Evolutionary conservation across 257 asterid species (phyloP).

Genomic region (Capsicum baccatum): DNA sequence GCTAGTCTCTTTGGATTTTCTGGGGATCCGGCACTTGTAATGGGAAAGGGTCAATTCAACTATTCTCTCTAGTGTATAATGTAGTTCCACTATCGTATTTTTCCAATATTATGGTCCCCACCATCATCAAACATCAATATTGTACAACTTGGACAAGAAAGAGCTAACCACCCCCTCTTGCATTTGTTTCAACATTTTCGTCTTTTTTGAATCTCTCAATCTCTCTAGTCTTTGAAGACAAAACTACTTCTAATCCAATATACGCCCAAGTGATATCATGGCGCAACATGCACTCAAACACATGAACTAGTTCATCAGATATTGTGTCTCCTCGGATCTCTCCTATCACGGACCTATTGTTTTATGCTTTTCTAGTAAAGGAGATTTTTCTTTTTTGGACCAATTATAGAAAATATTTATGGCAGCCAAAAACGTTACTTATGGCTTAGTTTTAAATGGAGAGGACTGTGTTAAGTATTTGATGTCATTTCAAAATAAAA

Average conservation of each 20-base stretch:
- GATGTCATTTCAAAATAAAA: slow-evolving; percentile 14
- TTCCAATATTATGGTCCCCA: slow-evolving; percentile 34
- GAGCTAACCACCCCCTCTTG: neutral
- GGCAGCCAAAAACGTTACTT: neutral
- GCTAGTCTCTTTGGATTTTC: slow-evolving; percentile 18
- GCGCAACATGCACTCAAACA: slow-evolving; percentile 26
- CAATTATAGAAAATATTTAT: neutral
- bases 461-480: slow-evolving; percentile 5
- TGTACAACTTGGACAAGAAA: slow-evolving; percentile 30
- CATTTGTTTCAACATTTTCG: slow-evolving; percentile 11
- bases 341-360: neutral
- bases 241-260: slow-evolving; percentile 26
- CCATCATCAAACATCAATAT: slow-evolving; percentile 26
- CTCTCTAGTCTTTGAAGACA: slow-evolving; percentile 9
- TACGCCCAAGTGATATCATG: slow-evolving; percentile 28
- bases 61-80: slow-evolving; percentile 30
- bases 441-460: neutral
- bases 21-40: slow-evolving; percentile 24
- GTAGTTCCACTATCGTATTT: slow-evolving; percentile 29
- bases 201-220: neutral
- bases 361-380: slow-evolving; percentile 5
- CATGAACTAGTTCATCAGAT: slow-evolving; percentile 11
- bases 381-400: neutral
- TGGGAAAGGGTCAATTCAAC: slow-evolving; percentile 34
- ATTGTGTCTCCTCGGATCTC: slow-evolving; percentile 11